Base-by-base conservation (phyloP, 1,139 yeast genomes). In the Nematodospora anomalae region DNA sequence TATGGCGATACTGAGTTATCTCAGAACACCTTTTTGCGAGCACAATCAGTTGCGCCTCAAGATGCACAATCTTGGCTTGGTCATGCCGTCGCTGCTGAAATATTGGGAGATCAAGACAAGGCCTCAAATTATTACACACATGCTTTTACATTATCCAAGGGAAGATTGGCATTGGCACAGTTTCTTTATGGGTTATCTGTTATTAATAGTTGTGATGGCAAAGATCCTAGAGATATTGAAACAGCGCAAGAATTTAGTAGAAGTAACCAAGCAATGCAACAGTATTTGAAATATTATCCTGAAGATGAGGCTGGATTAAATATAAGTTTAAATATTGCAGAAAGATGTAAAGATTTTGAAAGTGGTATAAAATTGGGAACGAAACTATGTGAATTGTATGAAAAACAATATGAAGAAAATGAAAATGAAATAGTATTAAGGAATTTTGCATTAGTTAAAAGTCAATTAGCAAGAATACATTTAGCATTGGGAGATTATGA, bases 31-130 rank as follows among this genome's bases (percentile, higher is more conserved):
- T 80, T 85, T 45, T 64, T 73, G 32, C 75, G 87, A 46, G 83
- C 95, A 0, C 94, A 87, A 48, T 80, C 95, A 12, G 67, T 86
- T 8, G 84, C 92, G 2, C 97, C 98, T 1, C 84, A 81, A 36
- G 75, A 72, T 39, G 71, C 86, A 0, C 68, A 70, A n/a, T 76
- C 96, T 0, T 92, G 98, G 97, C 58, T 86, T 26, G 96, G 96
- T 1, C 79, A 83, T 52, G 97, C 96, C 0, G 58, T 90, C 24
- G 64, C 84, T 1, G 74, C 81, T 1, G 77, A 78, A 39, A 75
- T 75, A 1, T 52, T 60, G n/a, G 92, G 89, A 1, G 76, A 83
- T 29, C 46, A 43, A 2, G 62, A 56, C 2, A 67, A 64, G 11
- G 81, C 95, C 0, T 58, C 71, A 7, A 67, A 70, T 13, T 57